Percentiles rank a stretch among this genome's conserved stretches.
phyloP scores from a whole-genome alignment of 208 protist species.

The Spironucleus salmonicida region DNA sequence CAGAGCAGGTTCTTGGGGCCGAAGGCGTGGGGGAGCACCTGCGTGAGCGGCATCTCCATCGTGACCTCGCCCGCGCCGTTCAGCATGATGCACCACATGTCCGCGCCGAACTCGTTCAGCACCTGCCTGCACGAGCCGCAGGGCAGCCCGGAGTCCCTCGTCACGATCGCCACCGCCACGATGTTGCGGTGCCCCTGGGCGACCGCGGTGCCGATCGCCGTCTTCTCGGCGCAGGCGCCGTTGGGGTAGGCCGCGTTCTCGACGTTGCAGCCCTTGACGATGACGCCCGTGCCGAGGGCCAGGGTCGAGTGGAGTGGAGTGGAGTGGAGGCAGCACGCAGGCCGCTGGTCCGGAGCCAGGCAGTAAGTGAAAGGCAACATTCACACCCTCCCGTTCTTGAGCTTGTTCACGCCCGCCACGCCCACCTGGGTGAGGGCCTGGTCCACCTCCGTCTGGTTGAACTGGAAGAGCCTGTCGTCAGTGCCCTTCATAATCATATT shows the following conservation, averaged over 20 bases:
- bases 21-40: neutral
- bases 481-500: too few species aligned
- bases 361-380: too few species aligned
- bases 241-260: slow-evolving; percentile 55
- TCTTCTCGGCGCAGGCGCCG: slow-evolving; percentile 31
- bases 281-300: too few species aligned
- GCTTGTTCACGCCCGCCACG: too few species aligned
- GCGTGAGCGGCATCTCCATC: neutral
- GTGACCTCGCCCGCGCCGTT: neutral
- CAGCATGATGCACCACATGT: neutral
- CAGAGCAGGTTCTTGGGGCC: neutral
- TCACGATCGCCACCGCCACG: neutral
- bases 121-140: neutral
- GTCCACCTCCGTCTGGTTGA: too few species aligned
- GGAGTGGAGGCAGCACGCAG: too few species aligned
- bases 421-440: too few species aligned
- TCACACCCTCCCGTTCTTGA: too few species aligned
- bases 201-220: neutral
- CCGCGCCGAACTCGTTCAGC: neutral
- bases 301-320: too few species aligned
- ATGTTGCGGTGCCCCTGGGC: neutral
- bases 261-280: slow-evolving; percentile 49
- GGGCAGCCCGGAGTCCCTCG: neutral
- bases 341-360: too few species aligned
- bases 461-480: neutral